Evolutionary conservation across 192 early-diverging fungal species (phyloP).

Genomic region (Coemansia sp.): DNA sequence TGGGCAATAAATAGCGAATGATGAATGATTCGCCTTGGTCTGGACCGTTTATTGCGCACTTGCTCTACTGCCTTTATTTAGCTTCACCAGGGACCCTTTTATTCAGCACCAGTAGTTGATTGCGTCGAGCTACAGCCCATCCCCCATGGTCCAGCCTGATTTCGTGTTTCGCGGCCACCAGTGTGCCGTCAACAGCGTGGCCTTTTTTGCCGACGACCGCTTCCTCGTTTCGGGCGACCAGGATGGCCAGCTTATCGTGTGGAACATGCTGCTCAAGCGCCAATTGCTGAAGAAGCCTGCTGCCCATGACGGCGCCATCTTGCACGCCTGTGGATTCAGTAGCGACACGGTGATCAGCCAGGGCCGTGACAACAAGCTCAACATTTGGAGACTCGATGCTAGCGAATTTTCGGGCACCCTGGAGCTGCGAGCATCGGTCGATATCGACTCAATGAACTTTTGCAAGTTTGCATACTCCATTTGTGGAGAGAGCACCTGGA

Average conservation of each 20-base stretch:
- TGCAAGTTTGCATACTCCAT: conserved; percentile 22
- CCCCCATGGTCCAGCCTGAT: conserved; percentile 41
- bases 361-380: conserved; percentile 46
- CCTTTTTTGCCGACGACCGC: conserved; percentile 39
- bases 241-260: conserved; percentile 35
- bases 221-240: conserved; percentile 44
- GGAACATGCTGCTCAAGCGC: conserved; percentile 49
- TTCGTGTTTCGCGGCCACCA: conserved; percentile 49
- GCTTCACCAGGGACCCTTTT: too few relatives aligned
- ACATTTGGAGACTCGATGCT: conserved; percentile 25
- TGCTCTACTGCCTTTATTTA: too few relatives aligned
- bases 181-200: conserved; percentile 44
- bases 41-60: too few relatives aligned
- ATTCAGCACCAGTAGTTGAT: too few relatives aligned
- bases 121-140: too few relatives aligned
- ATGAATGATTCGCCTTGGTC: too few relatives aligned
- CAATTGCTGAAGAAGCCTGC: conserved; percentile 8
- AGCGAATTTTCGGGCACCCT: conserved; percentile 24
- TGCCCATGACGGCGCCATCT: conserved; percentile 29
- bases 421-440: conserved; percentile 3
- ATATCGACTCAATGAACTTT: conserved; percentile 46
- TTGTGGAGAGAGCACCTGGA: conserved; percentile 5
- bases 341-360: conserved; percentile 31
- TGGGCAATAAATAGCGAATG: too few relatives aligned
- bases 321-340: conserved; percentile 17